Evolutionary conservation across 2,329 filamentous ascomycete genomes (phyloP).

Genomic region (Beauveria brongniartii): DNA sequence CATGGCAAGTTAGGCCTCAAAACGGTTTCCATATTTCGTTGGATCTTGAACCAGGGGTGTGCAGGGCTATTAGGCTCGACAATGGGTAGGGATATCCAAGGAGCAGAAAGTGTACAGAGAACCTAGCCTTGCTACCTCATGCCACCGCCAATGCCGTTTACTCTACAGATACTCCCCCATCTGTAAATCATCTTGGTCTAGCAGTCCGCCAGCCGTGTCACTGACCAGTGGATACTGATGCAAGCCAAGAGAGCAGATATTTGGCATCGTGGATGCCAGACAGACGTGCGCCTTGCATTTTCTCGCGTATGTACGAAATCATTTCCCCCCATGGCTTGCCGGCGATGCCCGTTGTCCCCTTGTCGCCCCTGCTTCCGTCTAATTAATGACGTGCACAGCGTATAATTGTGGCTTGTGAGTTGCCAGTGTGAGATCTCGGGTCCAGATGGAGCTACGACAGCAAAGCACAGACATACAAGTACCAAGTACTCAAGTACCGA

Average conservation of each 20-base stretch:
- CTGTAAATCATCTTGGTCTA: background rate
- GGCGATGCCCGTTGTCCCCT: background rate
- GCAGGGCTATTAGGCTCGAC: background rate
- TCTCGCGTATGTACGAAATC: slow-evolving; percentile 8
- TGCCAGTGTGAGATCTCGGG: slow-evolving; percentile 8
- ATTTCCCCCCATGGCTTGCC: background rate
- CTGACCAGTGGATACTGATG: slow-evolving; percentile 1
- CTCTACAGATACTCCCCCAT: background rate
- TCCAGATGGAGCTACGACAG: slow-evolving; percentile 7
- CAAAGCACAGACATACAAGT: background rate
- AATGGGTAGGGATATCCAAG: background rate
- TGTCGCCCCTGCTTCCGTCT: background rate
- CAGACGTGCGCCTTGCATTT: slow-evolving; percentile 7
- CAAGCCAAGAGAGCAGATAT: slow-evolving; percentile 8
- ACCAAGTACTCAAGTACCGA: background rate
- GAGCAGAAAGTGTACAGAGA: background rate
- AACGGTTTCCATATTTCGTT: slow-evolving; percentile 1
- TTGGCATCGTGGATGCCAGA: slow-evolving; percentile 4
- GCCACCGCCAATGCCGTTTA: background rate
- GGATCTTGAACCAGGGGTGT: background rate
- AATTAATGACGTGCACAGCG: slow-evolving; percentile 6
- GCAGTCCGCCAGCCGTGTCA: background rate
- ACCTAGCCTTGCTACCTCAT: background rate
- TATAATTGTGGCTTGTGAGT: slow-evolving; percentile 7
- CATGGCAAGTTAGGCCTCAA: slow-evolving; percentile 3